Evolutionary conservation across 169 alveolate species (phyloP).

Genomic region (Neospora caninum): DNA sequence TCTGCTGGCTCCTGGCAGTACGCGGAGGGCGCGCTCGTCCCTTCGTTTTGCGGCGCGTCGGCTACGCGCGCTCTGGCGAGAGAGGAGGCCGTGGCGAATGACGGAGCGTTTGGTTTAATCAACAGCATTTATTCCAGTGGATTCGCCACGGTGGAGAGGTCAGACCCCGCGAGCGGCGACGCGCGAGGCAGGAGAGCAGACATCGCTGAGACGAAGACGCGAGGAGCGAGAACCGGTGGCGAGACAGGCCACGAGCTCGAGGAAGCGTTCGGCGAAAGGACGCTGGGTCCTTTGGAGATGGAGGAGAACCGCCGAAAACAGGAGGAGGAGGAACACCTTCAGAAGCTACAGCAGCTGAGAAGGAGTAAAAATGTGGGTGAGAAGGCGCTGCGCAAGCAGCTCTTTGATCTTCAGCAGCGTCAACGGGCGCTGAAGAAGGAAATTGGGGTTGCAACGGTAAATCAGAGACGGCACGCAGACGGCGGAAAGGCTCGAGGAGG

Average conservation of each 20-base stretch:
- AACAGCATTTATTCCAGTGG: slow-evolving; percentile 20
- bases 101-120: slow-evolving; percentile 4
- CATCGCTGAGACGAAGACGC: not conserved
- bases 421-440: not conserved
- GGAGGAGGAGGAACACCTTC: not conserved
- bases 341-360: slow-evolving; percentile 6
- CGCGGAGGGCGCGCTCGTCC: slow-evolving; percentile 12
- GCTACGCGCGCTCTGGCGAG: not conserved
- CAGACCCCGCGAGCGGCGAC: not conserved
- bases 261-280: not conserved
- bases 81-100: not conserved
- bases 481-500: not conserved
- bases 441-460: not conserved
- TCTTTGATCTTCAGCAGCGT: not conserved
- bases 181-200: not conserved
- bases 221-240: not conserved
- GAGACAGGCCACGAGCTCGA: not conserved
- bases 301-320: not conserved
- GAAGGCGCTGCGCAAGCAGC: slow-evolving; percentile 17
- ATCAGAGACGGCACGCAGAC: not conserved
- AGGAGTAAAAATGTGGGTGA: not conserved
- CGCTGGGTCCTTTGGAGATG: not conserved
- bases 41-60: not conserved
- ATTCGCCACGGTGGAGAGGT: not conserved
- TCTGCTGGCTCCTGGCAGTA: not conserved